Conservation (phyloP, 441 rosid species). For the Arabidopsis lyrata region DNA sequence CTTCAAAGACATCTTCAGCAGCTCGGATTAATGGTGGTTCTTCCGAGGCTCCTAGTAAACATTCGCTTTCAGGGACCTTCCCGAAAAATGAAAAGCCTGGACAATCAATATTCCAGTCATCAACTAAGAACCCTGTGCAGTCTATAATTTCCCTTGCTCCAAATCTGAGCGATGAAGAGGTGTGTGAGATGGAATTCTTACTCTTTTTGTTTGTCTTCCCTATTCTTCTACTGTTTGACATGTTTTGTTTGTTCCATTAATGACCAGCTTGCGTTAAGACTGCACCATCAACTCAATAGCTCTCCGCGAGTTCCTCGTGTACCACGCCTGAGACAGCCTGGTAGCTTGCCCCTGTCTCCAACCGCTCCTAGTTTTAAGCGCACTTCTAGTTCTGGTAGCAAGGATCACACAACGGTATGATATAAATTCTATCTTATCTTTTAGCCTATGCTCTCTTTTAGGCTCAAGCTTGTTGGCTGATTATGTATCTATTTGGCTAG, state of each 20-base stretch:
- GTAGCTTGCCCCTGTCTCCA: conserved; percentile 85
- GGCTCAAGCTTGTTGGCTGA: conserved; percentile 35
- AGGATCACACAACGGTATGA: conserved; percentile 75
- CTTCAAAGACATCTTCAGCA: conserved; percentile 54
- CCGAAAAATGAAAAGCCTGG: conserved; percentile 65
- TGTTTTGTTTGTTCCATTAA: conserved; percentile 21
- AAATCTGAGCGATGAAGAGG: conserved; percentile 96
- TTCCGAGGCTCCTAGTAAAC: conserved; percentile 56
- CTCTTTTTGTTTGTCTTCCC: conserved; percentile 22
- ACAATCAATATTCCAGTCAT: conserved; percentile 53
- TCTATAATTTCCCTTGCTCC: conserved; percentile 55
- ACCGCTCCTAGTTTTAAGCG: conserved; percentile 76
- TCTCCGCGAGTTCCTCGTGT: conserved; percentile 98
- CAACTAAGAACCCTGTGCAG: conserved; percentile 58
- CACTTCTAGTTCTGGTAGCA: conserved; percentile 76
- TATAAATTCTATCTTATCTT: conserved; percentile 16
- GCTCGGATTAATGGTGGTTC: conserved; percentile 53
- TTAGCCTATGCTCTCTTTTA: conserved; percentile 5
- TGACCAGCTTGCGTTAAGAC: conserved; percentile 89
- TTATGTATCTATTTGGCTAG: conserved; percentile 51
- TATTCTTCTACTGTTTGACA: conserved; percentile 17
- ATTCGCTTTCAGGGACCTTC: conserved; percentile 51
- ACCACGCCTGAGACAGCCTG: conserved; percentile 90
- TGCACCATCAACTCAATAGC: conserved; percentile 99
- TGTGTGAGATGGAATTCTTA: conserved; percentile 38